Base-by-base conservation (phyloP, 257 asterid species). In the Nicotiana benthamiana region DNA sequence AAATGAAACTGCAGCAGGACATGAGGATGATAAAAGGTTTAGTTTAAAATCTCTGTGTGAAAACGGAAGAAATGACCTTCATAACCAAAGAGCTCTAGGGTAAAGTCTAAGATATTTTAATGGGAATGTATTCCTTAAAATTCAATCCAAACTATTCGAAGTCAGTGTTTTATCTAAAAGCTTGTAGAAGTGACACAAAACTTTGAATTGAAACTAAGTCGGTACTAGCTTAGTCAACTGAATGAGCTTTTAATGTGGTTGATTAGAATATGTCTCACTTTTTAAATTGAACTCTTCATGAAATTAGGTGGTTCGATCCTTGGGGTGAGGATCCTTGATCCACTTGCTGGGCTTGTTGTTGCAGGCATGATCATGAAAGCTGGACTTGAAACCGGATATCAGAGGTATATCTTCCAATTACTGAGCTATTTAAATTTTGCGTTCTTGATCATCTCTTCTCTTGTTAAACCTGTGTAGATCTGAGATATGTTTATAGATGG, bases 321-420 rank as follows among this genome's bases (percentile, higher is more conserved):
- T 79, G 99, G 99, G 81, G 91, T 91, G 84, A 88, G 90, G 85
- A 83, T 94, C 86, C 89, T 96, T 46, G 99, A 96, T 89, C 98
- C 99, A 83, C 92, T 94, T 81, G 99, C 99, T 80, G 99, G 98
- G 82, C 89, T 96, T 54, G 80, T 94, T 65, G 99, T 96, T 80
- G 93, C 99, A 26, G 97, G 91, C 75, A 92, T 96, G 99, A 96
- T 96, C 74, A 88, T 94, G 27, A 96, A 90, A 87, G 98, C 97
- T 54, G 99, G 99, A 75, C 86, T 96, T 85, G 91, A 91, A 86
- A 85, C 91, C 86, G 99, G 99, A 84, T 90, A 91, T 84, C 94
- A 92, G 87, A 96, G 99, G 99, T 94, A 84, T 65, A 61, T 64
- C 63, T 28, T 79, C 46, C 54, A 74, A 74, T 51, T 26, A 18